These are phyloP conservation scores for Halteria grandinella DNA, from an alignment of 73 alveolate species.

Conservation along the genomic window DNA sequence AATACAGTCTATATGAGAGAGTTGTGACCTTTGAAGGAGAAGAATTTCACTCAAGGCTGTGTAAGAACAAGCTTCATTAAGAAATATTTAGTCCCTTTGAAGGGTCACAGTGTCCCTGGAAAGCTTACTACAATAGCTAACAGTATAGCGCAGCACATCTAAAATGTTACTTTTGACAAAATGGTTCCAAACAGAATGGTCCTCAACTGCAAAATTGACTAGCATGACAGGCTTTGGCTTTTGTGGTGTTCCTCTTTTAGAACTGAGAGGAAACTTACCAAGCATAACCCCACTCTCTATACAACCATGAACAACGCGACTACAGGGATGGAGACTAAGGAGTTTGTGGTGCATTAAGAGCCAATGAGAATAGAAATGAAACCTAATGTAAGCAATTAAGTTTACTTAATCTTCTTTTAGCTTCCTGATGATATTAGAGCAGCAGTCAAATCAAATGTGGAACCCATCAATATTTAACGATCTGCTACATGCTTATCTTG, in stretches of 20 bases:
- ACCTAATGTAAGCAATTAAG: no score
- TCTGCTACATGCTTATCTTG: no score
- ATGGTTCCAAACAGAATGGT: constrained; percentile 86
- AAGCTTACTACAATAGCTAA: constrained; percentile 79
- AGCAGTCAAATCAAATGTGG: no score
- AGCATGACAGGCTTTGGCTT: constrained; percentile 79
- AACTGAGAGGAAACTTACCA: no score
- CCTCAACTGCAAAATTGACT: constrained; percentile 82
- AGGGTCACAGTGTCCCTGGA: constrained; percentile 85
- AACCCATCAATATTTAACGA: no score
- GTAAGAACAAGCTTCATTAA: not conserved
- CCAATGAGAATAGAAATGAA: no score
- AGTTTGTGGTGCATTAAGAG: no score
- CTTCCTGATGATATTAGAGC: no score
- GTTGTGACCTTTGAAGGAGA: constrained; percentile 95
- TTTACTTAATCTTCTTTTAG: no score
- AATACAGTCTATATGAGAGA: constrained; percentile 89
- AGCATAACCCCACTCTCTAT: no score
- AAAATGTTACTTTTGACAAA: constrained; percentile 87
- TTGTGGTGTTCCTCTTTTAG: constrained; percentile 93
- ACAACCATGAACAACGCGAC: no score
- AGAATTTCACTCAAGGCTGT: constrained; percentile 83
- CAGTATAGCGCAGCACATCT: constrained; percentile 84
- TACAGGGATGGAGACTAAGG: no score
- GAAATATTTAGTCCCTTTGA: constrained; percentile 65